Base-by-base conservation (phyloP, 208 protist genomes). In the Endotrypanum monterogeii region DNA sequence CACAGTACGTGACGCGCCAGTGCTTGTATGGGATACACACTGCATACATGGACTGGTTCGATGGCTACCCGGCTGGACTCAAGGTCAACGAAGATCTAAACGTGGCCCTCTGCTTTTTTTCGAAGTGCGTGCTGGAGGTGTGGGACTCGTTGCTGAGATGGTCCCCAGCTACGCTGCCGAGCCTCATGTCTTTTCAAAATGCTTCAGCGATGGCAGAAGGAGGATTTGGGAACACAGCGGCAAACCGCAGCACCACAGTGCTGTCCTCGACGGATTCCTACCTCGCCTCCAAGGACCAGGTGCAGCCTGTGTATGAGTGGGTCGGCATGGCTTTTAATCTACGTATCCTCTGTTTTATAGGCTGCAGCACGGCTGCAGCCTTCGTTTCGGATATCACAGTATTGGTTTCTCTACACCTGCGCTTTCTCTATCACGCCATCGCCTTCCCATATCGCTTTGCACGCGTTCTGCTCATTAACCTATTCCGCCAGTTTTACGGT, bases 71-170 rank as follows among this genome's bases (percentile, higher is more conserved):
- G 3, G 93, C 92, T 11, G 96, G 96, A 8, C 83, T 98, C n/a
- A 98, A 98, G 84, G 83, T 97, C 57, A 98, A 98, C 83, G 90
- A 94, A 69, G 92, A 98, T 63, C 76, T 98, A 11, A 95, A 94
- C 76, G 87, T 87, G 75, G 90, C 90, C 11, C 79, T 98, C 46
- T 95, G 92, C 73, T 91, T 89, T 74, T 85, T 95, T 63, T 83
- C 90, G 12, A 85, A 93, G 60, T 76, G 77, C 58, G 87, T 95
- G 37, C 79, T 98, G 32, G 67, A 86, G 54, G 72, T 74, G 57
- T 97, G 90, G 90, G 87, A 94, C 57, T 67, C 73, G 71, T 72
- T 82, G 76, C 67, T 88, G 77, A 83, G 79, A 5, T 86, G 73
- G 76, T 74, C 61, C 16, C 58, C 74, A 20, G 71, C 74, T 20